phyloP scores from a whole-genome alignment of 306 rosid species.

The Quercus dentata region DNA sequence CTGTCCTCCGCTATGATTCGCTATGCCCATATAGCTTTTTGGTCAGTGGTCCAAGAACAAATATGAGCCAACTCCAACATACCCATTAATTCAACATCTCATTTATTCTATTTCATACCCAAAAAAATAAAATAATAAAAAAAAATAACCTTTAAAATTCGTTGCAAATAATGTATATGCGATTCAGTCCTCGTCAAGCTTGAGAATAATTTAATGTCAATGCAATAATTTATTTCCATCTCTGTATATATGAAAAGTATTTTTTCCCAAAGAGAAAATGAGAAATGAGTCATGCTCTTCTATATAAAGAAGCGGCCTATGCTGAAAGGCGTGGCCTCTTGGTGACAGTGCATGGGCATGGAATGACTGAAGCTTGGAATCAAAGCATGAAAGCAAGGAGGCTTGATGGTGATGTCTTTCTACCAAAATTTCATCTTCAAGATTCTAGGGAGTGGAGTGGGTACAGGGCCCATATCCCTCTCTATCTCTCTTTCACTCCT shows the following conservation, averaged over 20 bases:
- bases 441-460: conserved; percentile 9
- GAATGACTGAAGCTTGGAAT: conserved; percentile 58
- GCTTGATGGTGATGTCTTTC: conserved; percentile 57
- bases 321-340: conserved; percentile 43
- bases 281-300: conserved; percentile 29
- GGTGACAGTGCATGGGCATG: conserved; percentile 60
- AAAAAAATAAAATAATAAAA: too few species aligned
- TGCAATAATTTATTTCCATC: conserved; percentile 11
- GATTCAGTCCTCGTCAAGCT: background rate
- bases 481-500: background rate
- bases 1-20: too few species aligned
- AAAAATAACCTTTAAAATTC: background rate
- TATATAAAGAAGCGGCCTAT: conserved; percentile 22
- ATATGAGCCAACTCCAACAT: background rate
- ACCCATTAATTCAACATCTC: background rate
- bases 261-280: conserved; percentile 19
- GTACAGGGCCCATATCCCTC: background rate
- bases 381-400: conserved; percentile 39
- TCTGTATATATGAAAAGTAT: background rate
- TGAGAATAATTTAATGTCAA: conserved; percentile 15
- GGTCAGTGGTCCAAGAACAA: too few species aligned
- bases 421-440: conserved; percentile 53
- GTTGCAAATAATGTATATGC: background rate
- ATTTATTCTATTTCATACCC: background rate
- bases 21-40: too few species aligned